These are phyloP conservation scores for Cutaneotrichosporon curvatum DNA, from an alignment of 1,284 basidiomycete genomes.

Conservation along the genomic window DNA sequence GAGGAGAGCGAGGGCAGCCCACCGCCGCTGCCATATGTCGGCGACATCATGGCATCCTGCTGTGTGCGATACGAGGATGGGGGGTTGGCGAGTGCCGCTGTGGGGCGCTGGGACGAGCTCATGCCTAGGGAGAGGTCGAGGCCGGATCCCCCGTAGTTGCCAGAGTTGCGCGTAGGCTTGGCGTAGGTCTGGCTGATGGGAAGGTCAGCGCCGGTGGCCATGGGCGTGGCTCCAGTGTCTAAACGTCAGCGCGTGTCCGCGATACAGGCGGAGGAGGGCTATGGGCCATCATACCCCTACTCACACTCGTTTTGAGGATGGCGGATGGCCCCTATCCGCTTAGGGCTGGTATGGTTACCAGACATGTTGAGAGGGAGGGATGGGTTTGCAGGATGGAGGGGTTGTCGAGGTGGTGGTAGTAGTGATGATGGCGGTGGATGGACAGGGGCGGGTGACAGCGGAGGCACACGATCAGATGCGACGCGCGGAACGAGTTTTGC, in stretches of 20 bases:
- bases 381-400: too few relatives aligned
- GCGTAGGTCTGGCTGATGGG: conserved; percentile 27
- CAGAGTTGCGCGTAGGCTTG: conserved; percentile 42
- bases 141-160: conserved; percentile 28
- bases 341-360: conserved; percentile 33
- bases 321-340: conserved; percentile 34
- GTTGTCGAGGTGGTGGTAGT: neutral
- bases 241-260: conserved; percentile 5
- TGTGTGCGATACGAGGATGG: neutral
- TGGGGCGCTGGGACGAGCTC: conserved; percentile 1
- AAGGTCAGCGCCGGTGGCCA: conserved; percentile 18
- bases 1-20: conserved; percentile 22
- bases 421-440: neutral
- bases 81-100: conserved; percentile 1
- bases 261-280: too few relatives aligned
- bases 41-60: neutral
- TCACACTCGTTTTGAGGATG: conserved; percentile 44
- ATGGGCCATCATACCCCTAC: too few relatives aligned
- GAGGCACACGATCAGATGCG: too few relatives aligned
- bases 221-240: conserved; percentile 46
- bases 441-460: too few relatives aligned
- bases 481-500: too few relatives aligned
- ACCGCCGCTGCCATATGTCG: conserved; percentile 20
- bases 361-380: too few relatives aligned
- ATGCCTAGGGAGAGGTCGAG: conserved; percentile 44